These are phyloP conservation scores for Yamadazyma laniorum DNA, from an alignment of 805 yeast species.

Conservation along the genomic window DNA sequence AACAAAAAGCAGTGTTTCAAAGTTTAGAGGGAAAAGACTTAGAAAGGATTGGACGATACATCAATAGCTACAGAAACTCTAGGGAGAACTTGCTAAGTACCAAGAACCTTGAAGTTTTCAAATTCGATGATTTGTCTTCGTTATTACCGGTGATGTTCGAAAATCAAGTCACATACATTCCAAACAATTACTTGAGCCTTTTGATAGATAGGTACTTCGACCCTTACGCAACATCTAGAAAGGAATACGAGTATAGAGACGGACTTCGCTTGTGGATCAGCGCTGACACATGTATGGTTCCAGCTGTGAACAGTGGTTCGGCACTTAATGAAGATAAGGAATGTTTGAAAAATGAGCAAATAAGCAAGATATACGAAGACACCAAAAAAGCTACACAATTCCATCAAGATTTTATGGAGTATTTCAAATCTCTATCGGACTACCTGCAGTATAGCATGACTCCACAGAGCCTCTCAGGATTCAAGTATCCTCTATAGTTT, in stretches of 20 bases:
- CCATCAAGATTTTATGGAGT: conserved; percentile 11
- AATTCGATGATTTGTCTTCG: conserved; percentile 27
- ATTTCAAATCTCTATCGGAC: conserved; percentile 6
- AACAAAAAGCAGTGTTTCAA: conserved; percentile 20
- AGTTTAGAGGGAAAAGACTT: conserved; percentile 12
- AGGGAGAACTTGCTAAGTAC: conserved; percentile 11
- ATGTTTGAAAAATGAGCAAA: conserved; percentile 11
- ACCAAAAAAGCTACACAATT: conserved; percentile 2
- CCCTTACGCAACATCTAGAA: conserved; percentile 8
- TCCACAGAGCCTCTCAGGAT: conserved; percentile 6
- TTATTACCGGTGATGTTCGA: conserved; percentile 36
- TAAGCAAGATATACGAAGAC: conserved; percentile 2
- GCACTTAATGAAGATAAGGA: conserved; percentile 10
- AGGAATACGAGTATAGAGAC: conserved; percentile 10
- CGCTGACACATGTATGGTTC: conserved; percentile 9
- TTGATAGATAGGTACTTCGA: conserved; percentile 28
- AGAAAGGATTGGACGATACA: conserved; percentile 16
- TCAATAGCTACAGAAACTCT: conserved; percentile 11
- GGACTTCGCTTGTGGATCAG: conserved; percentile 14
- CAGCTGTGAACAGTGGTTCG: conserved; percentile 4
- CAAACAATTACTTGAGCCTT: conserved; percentile 25
- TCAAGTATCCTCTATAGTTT: background rate
- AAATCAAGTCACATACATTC: conserved; percentile 35
- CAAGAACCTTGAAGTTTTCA: conserved; percentile 25
- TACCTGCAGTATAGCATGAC: conserved; percentile 7